phyloP scores from a whole-genome alignment of 352 stramenopile genomes.

The Phytophthora gonapodyides region DNA sequence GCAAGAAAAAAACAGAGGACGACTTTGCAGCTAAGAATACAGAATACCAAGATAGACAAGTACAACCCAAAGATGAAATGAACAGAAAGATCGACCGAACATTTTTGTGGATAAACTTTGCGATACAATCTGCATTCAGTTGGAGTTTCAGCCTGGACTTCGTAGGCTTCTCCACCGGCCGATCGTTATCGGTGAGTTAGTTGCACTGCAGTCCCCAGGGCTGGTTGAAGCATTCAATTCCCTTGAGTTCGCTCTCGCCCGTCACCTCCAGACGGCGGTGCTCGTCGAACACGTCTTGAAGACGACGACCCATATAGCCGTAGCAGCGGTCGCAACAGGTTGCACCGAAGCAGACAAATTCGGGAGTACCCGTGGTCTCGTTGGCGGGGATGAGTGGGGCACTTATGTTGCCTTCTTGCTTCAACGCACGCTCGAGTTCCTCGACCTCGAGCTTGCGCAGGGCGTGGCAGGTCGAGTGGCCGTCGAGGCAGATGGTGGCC shows the following conservation, averaged over 20 bases:
- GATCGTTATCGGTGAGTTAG: no score
- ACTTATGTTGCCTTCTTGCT: neutral
- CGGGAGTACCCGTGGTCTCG: neutral
- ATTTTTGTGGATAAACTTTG: no score
- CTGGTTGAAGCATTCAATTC: neutral
- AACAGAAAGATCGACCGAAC: no score
- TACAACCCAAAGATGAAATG: no score
- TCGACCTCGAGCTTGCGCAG: neutral
- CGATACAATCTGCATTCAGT: no score
- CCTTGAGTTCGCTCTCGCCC: conserved; percentile 3
- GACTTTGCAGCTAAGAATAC: no score
- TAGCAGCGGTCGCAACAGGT: conserved; percentile 13
- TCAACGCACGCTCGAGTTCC: neutral
- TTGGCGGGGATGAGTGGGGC: neutral
- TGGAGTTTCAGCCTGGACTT: no score
- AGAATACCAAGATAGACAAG: no score
- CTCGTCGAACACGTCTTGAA: conserved; percentile 9
- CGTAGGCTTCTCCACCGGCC: no score
- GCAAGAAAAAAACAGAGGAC: no score
- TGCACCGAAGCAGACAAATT: conserved; percentile 11
- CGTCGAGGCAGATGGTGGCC: neutral
- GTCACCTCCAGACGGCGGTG: conserved; percentile 13
- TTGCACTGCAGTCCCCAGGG: conserved; percentile 5
- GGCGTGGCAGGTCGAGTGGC: neutral
- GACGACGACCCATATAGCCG: neutral